Base-by-base conservation (phyloP, 805 yeast species). In the baker's yeast (Saccharomyces cerevisiae) region DNA sequence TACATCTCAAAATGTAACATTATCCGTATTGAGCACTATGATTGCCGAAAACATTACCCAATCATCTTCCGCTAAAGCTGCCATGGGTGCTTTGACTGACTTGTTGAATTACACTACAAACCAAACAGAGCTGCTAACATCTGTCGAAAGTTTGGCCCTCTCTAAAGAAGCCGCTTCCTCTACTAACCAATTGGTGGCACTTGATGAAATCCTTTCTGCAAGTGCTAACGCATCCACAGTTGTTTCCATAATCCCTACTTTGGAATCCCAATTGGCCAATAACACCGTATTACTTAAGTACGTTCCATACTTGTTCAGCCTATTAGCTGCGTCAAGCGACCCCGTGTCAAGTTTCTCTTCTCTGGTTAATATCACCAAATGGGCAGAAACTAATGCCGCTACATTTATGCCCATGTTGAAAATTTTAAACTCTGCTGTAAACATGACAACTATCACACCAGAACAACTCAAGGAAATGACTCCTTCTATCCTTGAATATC, bases 401-500 rank as follows among this genome's bases (percentile, higher is more conserved):
- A 46, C 58, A 14, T 61, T 66, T 48, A 14, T 55, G 6, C 65
- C 66, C 21, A 53, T 68, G 41, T 50, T 68, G 29, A 32, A 52
- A 2, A 50, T 66, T 13, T 56, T 70, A 46, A 43, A 52, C 1
- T 51, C 50, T 26, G 69, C 66, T n/a, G 47, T 53, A 11, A 41
- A 14, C 2, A 30, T 53, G 13, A 41, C 56, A 6, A 51, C 52
- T 2, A 57, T 66, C 31, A 57, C 66, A 6, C 56, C 59, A n/a
- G 60, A 58, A 32, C 53, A 60, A 47, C 48, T 70, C 17, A 53
- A 57, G 31, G 56, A 59, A n/a, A 17, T 66, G 46, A 54, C 58
- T 41, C 71, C 72, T 48, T 36, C 43, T 3, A 55, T 69, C 29
- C 53, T 69, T 47, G 61, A 59, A 24, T 61, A 61, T 51, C 61